Conservation (phyloP, 2,329 filamentous ascomycete species). For the Pyricularia sp. region DNA sequence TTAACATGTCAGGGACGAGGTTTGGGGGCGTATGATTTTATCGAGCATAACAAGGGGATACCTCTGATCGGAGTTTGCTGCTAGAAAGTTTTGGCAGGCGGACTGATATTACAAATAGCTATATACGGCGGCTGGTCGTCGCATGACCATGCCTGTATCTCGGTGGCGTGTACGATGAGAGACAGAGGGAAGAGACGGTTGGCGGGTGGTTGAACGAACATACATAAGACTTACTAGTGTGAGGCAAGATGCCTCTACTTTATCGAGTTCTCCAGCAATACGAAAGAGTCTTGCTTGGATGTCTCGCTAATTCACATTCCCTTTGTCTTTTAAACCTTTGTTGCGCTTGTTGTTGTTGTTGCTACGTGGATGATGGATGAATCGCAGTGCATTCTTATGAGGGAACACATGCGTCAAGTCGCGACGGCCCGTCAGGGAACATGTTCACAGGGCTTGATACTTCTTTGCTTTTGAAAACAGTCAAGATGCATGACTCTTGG, state of each 20-base stretch:
- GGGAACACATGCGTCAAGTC: not conserved
- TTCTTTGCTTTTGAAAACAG: not conserved
- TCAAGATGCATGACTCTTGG: not conserved
- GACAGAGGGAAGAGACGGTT: not conserved
- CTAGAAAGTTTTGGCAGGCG: not conserved
- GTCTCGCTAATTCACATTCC: conserved; percentile 5
- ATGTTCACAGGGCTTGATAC: not conserved
- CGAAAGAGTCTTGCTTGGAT: not conserved
- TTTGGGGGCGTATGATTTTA: not conserved
- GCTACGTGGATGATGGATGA: not conserved
- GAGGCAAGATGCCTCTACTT: not conserved
- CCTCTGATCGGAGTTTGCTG: not conserved
- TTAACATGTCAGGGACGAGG: not conserved
- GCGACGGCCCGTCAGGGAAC: not conserved
- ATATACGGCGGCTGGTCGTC: not conserved
- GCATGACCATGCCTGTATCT: not conserved
- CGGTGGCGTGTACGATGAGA: conserved; percentile 2
- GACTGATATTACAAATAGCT: not conserved
- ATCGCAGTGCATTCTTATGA: not conserved
- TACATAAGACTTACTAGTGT: not conserved
- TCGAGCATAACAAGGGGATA: not conserved
- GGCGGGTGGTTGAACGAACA: not conserved
- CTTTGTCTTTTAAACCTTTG: not conserved
- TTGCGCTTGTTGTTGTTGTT: not conserved
- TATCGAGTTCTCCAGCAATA: conserved; percentile 2